A percentile compares a stretch with the other conserved stretches of the same genome.
Conservation (phyloP, 164 flowering plant genomes). For the Piper betle region DNA sequence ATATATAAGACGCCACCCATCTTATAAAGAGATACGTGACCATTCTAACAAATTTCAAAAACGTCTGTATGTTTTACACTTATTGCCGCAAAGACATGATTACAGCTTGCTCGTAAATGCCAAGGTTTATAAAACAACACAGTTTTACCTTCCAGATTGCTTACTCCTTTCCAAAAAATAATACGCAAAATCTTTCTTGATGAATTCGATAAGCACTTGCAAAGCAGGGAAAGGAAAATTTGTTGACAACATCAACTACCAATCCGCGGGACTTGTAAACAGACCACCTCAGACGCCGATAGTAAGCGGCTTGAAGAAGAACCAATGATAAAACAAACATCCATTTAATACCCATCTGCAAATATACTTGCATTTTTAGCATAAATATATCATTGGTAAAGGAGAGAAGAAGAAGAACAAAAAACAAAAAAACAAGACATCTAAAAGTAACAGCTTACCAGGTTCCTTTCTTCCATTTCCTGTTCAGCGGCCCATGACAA, state of each 20-base stretch:
- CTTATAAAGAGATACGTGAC: too few relatives aligned
- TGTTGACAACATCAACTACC: conserved; percentile 25
- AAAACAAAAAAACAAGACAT: too few relatives aligned
- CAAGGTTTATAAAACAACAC: neutral
- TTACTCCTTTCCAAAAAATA: neutral
- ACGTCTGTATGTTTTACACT: neutral
- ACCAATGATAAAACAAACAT: conserved; percentile 26
- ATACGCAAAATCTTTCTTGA: neutral
- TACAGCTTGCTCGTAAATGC: neutral
- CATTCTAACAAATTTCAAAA: too few relatives aligned
- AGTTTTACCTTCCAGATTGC: neutral
- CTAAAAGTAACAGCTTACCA: conserved; percentile 9
- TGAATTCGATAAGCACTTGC: neutral
- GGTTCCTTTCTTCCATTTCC: conserved; percentile 53
- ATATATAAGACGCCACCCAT: too few relatives aligned
- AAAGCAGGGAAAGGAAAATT: conserved; percentile 2
- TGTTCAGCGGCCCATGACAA: conserved; percentile 58
- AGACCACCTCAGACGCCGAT: conserved; percentile 32
- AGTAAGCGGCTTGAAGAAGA: conserved; percentile 29
- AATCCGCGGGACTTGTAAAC: conserved; percentile 27
- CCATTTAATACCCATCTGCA: conserved; percentile 35
- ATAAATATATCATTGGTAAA: too few relatives aligned
- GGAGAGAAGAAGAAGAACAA: too few relatives aligned
- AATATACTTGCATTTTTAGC: neutral
- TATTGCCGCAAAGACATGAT: neutral